A percentile compares a stretch with the other conserved stretches of the same genome.
These are phyloP conservation scores for Penicillium mononematosum DNA, from an alignment of 495 filamentous ascomycete genomes.

Conservation along the genomic window DNA sequence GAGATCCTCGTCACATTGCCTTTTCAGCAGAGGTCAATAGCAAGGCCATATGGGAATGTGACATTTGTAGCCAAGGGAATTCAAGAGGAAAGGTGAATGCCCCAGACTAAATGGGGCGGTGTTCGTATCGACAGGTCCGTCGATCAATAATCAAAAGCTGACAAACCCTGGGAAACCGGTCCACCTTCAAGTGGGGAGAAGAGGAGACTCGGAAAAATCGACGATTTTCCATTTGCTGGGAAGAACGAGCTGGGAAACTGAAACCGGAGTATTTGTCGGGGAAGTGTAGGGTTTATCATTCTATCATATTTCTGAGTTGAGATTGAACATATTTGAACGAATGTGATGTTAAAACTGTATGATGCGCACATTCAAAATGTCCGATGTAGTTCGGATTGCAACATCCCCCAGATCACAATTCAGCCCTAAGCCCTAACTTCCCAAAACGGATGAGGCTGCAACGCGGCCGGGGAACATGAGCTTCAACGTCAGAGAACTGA, in stretches of 20 bases:
- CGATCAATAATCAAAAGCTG: conserved; percentile 31
- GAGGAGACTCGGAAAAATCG: conserved; percentile 6
- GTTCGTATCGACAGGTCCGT: conserved; percentile 6
- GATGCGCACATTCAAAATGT: neutral
- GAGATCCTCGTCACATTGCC: conserved; percentile 19
- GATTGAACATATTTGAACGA: neutral
- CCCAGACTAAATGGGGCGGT: conserved; percentile 9
- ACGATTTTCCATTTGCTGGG: conserved; percentile 7
- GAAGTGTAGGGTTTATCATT: neutral
- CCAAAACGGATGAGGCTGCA: conserved; percentile 29
- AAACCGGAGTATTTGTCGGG: neutral
- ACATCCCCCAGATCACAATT: neutral
- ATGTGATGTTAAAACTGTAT: neutral
- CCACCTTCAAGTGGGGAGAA: conserved; percentile 12
- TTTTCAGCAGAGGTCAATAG: conserved; percentile 19
- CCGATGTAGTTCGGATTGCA: neutral
- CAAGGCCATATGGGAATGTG: conserved; percentile 27
- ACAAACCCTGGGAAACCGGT: conserved; percentile 22
- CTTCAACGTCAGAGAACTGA: conserved; percentile 7
- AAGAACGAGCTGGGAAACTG: neutral
- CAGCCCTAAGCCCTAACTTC: conserved; percentile 37
- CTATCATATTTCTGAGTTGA: neutral
- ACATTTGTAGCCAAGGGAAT: conserved; percentile 8
- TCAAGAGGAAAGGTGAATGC: conserved; percentile 1
- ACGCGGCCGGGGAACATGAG: conserved; percentile 18